These are phyloP conservation scores for Paraphaeosphaeria sporulosa DNA, from an alignment of 2,329 filamentous ascomycete genomes.

Conservation along the genomic window DNA sequence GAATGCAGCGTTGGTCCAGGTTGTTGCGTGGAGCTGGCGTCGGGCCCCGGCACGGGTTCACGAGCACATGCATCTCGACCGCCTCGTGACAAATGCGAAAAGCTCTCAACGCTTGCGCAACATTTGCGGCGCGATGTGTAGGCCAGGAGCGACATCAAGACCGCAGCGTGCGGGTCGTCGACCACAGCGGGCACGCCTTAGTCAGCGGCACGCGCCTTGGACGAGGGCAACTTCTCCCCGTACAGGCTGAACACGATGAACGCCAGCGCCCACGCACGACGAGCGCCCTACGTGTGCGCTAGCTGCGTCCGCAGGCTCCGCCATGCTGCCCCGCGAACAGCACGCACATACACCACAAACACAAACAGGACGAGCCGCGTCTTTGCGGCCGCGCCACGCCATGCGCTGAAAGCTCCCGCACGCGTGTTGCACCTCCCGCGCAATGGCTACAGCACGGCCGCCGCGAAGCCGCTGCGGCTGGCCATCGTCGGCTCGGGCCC, in stretches of 20 bases:
- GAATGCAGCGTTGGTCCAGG: background rate
- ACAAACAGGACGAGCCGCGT: background rate
- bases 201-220: slow-evolving; percentile 6
- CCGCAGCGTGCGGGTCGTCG: background rate
- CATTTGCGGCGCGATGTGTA: background rate
- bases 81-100: slow-evolving; percentile 9
- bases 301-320: slow-evolving; percentile 12
- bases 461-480: slow-evolving; percentile 70
- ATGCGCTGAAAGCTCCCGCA: slow-evolving; percentile 17
- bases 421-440: slow-evolving; percentile 7
- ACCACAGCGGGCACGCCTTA: slow-evolving; percentile 1
- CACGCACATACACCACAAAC: slow-evolving; percentile 8
- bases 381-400: slow-evolving; percentile 1
- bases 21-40: background rate
- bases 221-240: background rate
- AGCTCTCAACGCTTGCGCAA: too few relatives aligned
- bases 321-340: background rate
- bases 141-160: background rate
- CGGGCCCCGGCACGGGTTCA: background rate
- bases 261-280: background rate
- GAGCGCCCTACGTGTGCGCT: slow-evolving; percentile 15
- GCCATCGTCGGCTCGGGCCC: slow-evolving; percentile 93
- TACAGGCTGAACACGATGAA: slow-evolving; percentile 13
- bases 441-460: slow-evolving; percentile 37
- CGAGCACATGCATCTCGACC: background rate